Evolutionary conservation across 345 rosid genomes (phyloP), one percentile per base, ranked within the genome.

Genomic region (Syzygium grande): DNA sequence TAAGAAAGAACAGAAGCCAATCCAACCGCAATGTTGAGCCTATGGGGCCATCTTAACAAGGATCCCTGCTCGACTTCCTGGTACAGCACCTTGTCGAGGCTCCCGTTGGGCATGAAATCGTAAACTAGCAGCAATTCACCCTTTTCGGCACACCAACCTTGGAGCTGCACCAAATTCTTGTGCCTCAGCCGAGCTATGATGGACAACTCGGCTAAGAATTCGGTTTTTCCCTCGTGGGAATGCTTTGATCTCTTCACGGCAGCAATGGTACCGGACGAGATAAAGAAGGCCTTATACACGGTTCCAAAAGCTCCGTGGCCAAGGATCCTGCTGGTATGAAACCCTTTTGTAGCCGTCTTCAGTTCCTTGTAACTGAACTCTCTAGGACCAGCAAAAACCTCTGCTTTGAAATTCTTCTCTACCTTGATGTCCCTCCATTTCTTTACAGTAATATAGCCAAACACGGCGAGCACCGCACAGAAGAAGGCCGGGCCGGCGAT

Each of bases 81-180:
- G 90, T 98, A 93, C 68, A 98, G 94, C 85, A 96, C 51, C 89
- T 88, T 94, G 55, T 98, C 99, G 52, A 98, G 98, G 90, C 98
- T 98, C 56, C 99, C 96, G 52, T 96, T 90, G 8, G 97, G 95
- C 99, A 98, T 98, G n/a, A 91, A 96, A 88, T 98, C 99, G 51
- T 96, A 98, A 51, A 97, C 99, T 52, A 98, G 97, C 87, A 98
- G 91, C 90, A 98, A 56, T 38, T 98, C 99, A 22, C 93, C 95
- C 89, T 95, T 97, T 91, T 97, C 99, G 43, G 92, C 92, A 84
- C 99, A 98, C 99, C 99, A 98, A 34, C 99, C 99, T 63, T 93
- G 96, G 25, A 98, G 88, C 90, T 90, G 99, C 86, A 95, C 94
- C 89, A 98, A 90, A 91, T 97, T 97, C 95, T 97, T 98, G 93